Evolutionary conservation across 331 rosid species (phyloP).

Genomic region (Quercus lobata): DNA sequence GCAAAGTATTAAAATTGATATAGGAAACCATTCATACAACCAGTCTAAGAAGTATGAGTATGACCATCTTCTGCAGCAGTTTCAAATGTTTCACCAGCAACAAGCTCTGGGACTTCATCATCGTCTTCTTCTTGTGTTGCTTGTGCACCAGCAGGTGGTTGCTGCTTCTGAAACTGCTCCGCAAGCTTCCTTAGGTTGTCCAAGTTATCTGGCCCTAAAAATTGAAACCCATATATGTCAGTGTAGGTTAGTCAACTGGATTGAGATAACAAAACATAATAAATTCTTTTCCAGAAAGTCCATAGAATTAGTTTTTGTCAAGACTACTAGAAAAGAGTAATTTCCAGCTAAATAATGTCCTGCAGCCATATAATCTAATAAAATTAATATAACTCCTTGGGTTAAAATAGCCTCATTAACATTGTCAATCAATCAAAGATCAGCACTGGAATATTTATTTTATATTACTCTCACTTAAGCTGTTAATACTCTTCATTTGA

Average conservation of each 20-base stretch:
- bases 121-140: not conserved
- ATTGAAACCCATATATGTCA: not conserved
- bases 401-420: not conserved
- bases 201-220: conserved; percentile 7
- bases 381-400: not conserved
- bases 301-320: not conserved
- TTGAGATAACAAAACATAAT: not conserved
- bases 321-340: not conserved
- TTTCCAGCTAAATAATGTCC: not conserved
- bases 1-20: not conserved
- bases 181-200: conserved; percentile 1
- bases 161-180: not conserved
- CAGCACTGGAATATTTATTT: not conserved
- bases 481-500: not conserved
- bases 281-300: not conserved
- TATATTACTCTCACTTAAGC: not conserved
- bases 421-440: not conserved
- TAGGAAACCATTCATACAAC: not conserved
- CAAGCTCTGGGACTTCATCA: not conserved
- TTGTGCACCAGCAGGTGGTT: not conserved
- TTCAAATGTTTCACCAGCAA: not conserved
- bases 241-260: not conserved
- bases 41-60: not conserved
- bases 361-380: not conserved
- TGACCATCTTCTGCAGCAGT: not conserved